A percentile compares a stretch with the other conserved stretches of the same genome.
phyloP scores from a whole-genome alignment of 371 early-diverging fungal species.

The Syncephalastrum racemosum region DNA sequence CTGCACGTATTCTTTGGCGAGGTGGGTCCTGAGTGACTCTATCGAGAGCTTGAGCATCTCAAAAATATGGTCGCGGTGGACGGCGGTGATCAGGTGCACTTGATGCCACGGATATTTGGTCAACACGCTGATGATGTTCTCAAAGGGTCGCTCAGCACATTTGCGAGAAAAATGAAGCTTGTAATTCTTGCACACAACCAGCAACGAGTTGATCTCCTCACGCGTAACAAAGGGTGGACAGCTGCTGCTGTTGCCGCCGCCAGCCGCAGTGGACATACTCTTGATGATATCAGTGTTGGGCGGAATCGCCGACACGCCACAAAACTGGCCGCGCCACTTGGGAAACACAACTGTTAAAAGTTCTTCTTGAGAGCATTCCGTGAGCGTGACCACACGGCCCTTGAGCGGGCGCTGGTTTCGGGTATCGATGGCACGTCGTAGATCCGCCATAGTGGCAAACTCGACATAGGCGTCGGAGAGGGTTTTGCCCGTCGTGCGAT shows the following conservation, averaged over 20 bases:
- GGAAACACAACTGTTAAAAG: conserved; percentile 67
- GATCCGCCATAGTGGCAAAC: conserved; percentile 46
- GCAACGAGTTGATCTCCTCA: conserved; percentile 70
- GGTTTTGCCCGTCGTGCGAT: conserved; percentile 67
- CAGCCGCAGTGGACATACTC: conserved; percentile 46
- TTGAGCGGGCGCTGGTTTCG: conserved; percentile 60
- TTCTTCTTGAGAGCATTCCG: conserved; percentile 66
- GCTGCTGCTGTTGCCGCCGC: conserved; percentile 26
- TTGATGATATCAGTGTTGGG: conserved; percentile 34
- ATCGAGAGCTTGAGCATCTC: conserved; percentile 68
- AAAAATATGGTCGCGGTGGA: conserved; percentile 78
- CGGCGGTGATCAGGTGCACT: conserved; percentile 54
- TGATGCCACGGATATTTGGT: conserved; percentile 79
- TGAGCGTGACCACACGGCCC: conserved; percentile 64
- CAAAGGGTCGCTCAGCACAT: conserved; percentile 79
- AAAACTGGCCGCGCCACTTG: conserved; percentile 62
- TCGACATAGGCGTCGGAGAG: conserved; percentile 68
- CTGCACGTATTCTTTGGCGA: conserved; percentile 62
- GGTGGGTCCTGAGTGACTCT: conserved; percentile 63
- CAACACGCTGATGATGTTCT: conserved; percentile 73
- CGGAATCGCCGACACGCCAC: conserved; percentile 42
- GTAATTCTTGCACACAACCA: conserved; percentile 73
- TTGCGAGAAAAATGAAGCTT: conserved; percentile 79
- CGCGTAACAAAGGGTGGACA: conserved; percentile 68
- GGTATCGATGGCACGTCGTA: conserved; percentile 48